Conservation (phyloP, 1,284 basidiomycete genomes). For the Cerrena zonata region DNA sequence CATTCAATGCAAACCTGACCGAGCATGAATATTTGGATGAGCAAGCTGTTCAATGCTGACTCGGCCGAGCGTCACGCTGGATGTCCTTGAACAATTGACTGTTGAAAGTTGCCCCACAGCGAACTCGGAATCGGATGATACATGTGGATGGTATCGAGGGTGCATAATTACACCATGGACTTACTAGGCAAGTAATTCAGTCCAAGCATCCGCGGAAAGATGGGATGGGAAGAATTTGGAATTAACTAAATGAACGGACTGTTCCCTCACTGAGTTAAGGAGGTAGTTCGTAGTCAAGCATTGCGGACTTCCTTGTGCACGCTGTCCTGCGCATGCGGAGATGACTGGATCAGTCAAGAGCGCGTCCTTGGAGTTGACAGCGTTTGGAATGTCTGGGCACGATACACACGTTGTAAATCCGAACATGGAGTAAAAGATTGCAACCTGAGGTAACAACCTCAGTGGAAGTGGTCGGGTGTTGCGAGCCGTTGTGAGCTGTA, state of each 20-base stretch:
- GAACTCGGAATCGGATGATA: neutral
- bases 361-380: no score
- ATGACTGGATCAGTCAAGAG: constrained; percentile 6
- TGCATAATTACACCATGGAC: neutral
- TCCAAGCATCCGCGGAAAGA: no score
- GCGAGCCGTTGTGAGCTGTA: neutral
- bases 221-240: no score
- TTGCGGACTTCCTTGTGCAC: constrained; percentile 1
- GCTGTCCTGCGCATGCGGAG: neutral
- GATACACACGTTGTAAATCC: no score
- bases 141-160: neutral
- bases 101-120: neutral
- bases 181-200: no score
- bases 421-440: no score
- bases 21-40: no score
- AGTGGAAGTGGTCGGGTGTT: neutral
- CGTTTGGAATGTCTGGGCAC: no score
- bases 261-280: neutral
- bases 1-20: no score
- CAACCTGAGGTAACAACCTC: no score
- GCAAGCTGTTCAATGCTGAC: no score
- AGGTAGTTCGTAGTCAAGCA: constrained; percentile 5
- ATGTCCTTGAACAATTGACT: neutral
- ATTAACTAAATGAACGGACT: no score
- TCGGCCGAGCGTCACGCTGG: neutral